phyloP scores from a whole-genome alignment of 176 grass and related monocot genomes.

The Urochloa ruziziensis region DNA sequence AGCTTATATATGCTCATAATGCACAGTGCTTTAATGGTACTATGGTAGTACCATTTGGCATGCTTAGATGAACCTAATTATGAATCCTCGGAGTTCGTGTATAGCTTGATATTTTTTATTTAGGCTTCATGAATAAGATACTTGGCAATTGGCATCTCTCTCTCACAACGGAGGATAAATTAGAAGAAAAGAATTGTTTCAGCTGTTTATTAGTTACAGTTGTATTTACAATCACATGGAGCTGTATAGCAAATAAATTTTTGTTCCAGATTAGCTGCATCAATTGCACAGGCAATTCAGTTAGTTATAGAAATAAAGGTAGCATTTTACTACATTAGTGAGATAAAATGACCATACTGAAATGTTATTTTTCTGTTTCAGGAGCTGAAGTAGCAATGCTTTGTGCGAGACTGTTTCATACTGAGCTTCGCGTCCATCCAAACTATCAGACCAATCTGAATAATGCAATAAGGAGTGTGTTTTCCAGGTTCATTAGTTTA shows the following conservation, averaged over 20 bases:
- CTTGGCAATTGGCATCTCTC: neutral
- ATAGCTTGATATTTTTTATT: neutral
- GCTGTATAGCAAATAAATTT: neutral
- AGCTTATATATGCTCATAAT: neutral
- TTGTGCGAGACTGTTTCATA: conserved; percentile 19
- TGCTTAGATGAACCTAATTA: neutral
- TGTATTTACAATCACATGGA: neutral
- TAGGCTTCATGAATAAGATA: neutral
- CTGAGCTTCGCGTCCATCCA: neutral
- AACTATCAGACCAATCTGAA: neutral
- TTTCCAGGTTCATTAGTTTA: conserved; percentile 19
- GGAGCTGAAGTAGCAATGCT: conserved; percentile 26
- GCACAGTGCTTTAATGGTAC: neutral
- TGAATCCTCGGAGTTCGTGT: neutral
- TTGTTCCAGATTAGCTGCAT: neutral
- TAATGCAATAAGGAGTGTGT: neutral
- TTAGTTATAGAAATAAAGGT: neutral
- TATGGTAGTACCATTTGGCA: neutral
- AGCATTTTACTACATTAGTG: neutral
- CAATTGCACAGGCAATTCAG: neutral
- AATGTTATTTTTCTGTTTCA: conserved; percentile 13
- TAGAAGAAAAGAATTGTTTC: neutral
- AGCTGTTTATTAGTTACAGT: neutral
- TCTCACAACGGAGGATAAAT: neutral
- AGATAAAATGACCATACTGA: neutral